These are phyloP conservation scores for Pseudopediastrum boryanum DNA, from an alignment of 139 green algal genomes.

Conservation along the genomic window DNA sequence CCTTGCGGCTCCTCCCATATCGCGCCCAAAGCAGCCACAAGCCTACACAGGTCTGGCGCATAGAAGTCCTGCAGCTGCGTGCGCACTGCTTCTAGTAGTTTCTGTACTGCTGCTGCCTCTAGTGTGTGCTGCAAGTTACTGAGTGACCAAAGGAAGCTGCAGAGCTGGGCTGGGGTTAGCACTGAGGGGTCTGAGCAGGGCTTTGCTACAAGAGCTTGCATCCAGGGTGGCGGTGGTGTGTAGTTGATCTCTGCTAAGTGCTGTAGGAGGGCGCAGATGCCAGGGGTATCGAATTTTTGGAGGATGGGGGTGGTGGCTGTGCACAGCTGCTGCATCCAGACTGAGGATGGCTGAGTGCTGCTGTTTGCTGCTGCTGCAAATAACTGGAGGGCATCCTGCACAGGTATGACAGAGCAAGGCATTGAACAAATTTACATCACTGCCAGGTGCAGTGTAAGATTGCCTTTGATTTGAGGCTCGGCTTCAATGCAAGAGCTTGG, in stretches of 20 bases:
- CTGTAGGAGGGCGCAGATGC: neutral
- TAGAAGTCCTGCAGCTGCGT: constrained; percentile 40
- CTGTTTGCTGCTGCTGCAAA: neutral
- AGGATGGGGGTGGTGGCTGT: neutral
- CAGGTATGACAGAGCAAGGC: no score
- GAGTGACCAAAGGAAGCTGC: constrained; percentile 5
- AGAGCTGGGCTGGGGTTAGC: neutral
- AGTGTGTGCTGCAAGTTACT: constrained; percentile 22
- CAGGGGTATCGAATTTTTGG: neutral
- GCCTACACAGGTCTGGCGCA: constrained; percentile 38
- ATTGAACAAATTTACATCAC: no score
- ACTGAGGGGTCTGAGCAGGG: no score
- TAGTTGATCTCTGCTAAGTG: constrained; percentile 12
- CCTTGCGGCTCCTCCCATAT: neutral
- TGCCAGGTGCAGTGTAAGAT: no score
- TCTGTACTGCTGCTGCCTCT: constrained; percentile 14
- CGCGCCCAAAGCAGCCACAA: constrained; percentile 38
- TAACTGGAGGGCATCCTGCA: constrained; percentile 1
- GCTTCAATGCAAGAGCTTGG: no score
- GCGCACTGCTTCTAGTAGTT: constrained; percentile 8
- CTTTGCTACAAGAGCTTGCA: neutral
- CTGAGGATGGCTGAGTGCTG: constrained; percentile 4
- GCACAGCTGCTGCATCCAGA: constrained; percentile 12
- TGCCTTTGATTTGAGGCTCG: no score
- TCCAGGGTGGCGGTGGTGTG: neutral